Conservation (phyloP, 129 eudicot species). For the Glebionis coronaria region DNA sequence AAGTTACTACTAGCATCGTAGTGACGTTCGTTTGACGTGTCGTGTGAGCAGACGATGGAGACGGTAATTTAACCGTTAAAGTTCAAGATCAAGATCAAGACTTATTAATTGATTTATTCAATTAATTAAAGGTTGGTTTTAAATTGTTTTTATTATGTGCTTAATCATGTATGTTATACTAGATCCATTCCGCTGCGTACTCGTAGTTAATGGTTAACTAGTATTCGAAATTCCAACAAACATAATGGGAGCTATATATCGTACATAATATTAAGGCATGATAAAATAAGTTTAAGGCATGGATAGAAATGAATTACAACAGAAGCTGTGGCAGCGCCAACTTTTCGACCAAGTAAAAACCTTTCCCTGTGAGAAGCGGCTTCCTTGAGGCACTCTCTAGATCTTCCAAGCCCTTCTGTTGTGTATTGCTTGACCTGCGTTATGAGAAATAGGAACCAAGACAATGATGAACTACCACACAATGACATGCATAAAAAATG, state of each 20-base stretch:
- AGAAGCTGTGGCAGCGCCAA: conserved; percentile 76
- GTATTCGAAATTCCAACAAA: too few relatives aligned
- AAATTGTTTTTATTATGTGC: too few relatives aligned
- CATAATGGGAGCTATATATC: background rate
- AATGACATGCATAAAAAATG: background rate
- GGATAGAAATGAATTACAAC: conserved; percentile 49
- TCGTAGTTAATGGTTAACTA: too few relatives aligned
- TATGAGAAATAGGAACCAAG: conserved; percentile 9
- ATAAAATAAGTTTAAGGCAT: background rate
- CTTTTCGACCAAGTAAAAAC: conserved; percentile 85
- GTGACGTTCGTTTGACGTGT: too few relatives aligned
- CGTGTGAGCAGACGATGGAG: too few relatives aligned
- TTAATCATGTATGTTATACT: too few relatives aligned
- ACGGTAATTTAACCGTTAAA: too few relatives aligned
- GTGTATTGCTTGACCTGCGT: conserved; percentile 58
- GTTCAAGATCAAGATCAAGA: too few relatives aligned
- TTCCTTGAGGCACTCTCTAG: conserved; percentile 84
- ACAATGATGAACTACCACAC: background rate
- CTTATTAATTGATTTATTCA: too few relatives aligned
- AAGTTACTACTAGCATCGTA: too few relatives aligned
- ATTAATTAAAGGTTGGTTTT: too few relatives aligned
- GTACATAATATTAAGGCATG: background rate
- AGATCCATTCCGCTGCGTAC: too few relatives aligned
- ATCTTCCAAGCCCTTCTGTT: conserved; percentile 84
- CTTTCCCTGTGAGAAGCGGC: conserved; percentile 86